phyloP scores from a whole-genome alignment of 805 yeast genomes.

The Candida michaelii region DNA sequence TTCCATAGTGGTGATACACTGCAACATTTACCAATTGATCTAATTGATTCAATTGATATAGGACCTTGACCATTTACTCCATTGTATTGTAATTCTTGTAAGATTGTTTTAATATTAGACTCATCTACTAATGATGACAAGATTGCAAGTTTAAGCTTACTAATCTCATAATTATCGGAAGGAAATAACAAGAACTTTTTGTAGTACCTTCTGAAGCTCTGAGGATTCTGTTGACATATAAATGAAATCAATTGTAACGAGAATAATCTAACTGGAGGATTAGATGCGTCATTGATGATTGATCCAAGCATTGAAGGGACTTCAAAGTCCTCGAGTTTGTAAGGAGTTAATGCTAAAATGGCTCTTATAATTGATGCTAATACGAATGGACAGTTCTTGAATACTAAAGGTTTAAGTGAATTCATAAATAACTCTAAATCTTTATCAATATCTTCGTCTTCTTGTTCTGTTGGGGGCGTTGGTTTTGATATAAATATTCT shows the following conservation, averaged over 20 bases:
- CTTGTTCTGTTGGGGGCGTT: background rate
- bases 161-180: constrained; percentile 44
- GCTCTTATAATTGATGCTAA: constrained; percentile 61
- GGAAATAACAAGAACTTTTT: constrained; percentile 58
- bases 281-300: constrained; percentile 29
- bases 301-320: constrained; percentile 54
- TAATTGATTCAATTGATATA: constrained; percentile 50
- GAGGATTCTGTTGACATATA: constrained; percentile 31
- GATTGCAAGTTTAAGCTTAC: constrained; percentile 59
- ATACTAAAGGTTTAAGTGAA: constrained; percentile 46
- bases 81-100: constrained; percentile 65
- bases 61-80: constrained; percentile 18
- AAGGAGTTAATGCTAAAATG: constrained; percentile 57
- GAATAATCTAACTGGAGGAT: constrained; percentile 22
- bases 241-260: constrained; percentile 50
- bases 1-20: constrained; percentile 49
- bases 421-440: constrained; percentile 60
- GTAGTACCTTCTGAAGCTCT: constrained; percentile 31
- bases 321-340: constrained; percentile 44
- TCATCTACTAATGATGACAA: constrained; percentile 59
- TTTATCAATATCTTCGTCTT: constrained; percentile 47
- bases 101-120: constrained; percentile 48
- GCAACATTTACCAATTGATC: constrained; percentile 62
- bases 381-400: constrained; percentile 58
- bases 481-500: constrained; percentile 62